Percentiles rank a stretch among this genome's conserved stretches.
phyloP scores from a whole-genome alignment of 768 basidiomycete species.

The Trametes cinnabarina region DNA sequence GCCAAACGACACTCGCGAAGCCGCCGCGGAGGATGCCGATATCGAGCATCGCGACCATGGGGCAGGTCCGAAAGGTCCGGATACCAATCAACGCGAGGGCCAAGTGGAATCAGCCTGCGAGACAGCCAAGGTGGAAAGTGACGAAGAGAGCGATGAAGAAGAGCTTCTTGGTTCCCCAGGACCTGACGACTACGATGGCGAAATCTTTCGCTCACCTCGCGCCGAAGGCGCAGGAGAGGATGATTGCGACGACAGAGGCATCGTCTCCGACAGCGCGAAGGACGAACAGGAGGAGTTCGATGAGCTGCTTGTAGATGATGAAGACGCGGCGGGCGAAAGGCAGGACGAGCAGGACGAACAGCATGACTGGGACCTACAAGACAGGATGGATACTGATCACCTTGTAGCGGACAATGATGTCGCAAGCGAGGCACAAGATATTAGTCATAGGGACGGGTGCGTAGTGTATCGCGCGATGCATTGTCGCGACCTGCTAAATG shows the following conservation, averaged over 20 bases:
- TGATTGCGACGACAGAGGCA: neutral
- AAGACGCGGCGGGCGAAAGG: neutral
- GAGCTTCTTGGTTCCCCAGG: neutral
- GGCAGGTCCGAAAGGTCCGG: too few relatives aligned
- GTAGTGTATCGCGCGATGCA: too few relatives aligned
- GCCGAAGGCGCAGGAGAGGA: neutral
- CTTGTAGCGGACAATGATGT: too few relatives aligned
- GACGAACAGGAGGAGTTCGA: neutral
- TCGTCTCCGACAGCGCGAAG: neutral
- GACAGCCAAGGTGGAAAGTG: neutral
- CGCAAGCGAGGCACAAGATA: too few relatives aligned
- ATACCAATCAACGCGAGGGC: too few relatives aligned
- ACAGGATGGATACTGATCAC: neutral
- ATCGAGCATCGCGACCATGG: too few relatives aligned
- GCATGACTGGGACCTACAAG: too few relatives aligned
- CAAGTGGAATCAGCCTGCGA: too few relatives aligned
- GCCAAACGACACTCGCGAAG: too few relatives aligned
- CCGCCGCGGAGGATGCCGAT: too few relatives aligned
- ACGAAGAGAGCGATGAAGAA: neutral
- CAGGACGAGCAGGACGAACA: neutral
- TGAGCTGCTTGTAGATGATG: neutral
- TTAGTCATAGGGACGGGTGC: too few relatives aligned
- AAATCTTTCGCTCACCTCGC: slow-evolving; percentile 10
- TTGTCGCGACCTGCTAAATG: too few relatives aligned
- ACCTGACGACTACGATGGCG: slow-evolving; percentile 13